phyloP scores from a whole-genome alignment of 2,329 filamentous ascomycete genomes.

The Penicillium paneum region DNA sequence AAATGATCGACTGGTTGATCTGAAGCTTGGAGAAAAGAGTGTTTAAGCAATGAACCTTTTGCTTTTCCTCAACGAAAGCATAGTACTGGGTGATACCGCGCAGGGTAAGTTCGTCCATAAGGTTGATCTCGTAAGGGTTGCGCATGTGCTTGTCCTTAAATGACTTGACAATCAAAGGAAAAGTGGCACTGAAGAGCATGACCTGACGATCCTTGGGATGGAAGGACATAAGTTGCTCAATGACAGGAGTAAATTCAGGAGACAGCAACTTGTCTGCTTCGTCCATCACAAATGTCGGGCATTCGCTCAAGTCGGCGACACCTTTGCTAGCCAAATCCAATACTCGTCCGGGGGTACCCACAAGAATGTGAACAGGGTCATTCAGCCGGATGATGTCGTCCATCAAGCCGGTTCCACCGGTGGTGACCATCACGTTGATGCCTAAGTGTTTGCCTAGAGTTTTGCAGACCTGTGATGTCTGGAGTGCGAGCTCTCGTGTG shows the following conservation, averaged over 20 bases:
- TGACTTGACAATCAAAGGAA: constrained; percentile 92
- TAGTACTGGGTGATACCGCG: constrained; percentile 99
- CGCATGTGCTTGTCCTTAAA: constrained; percentile 99
- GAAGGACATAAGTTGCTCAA: constrained; percentile 91
- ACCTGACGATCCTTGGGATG: constrained; percentile 97
- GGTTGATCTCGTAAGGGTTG: constrained; percentile 95
- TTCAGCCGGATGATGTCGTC: constrained; percentile 95
- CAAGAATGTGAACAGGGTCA: constrained; percentile 94
- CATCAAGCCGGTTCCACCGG: constrained; percentile 88
- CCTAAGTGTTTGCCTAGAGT: constrained; percentile 94
- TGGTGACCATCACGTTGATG: constrained; percentile 99
- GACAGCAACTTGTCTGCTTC: constrained; percentile 98
- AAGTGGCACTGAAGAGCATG: constrained; percentile 98
- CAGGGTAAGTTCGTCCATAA: constrained; percentile 98
- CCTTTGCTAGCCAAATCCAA: constrained; percentile 94
- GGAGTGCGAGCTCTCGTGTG: constrained; percentile 92
- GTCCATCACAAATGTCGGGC: constrained; percentile 98
- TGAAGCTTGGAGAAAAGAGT: constrained; percentile 98
- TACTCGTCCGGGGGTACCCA: constrained; percentile 94
- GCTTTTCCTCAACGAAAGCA: constrained; percentile 97
- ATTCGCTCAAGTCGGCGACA: constrained; percentile 92
- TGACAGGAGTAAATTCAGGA: constrained; percentile 92
- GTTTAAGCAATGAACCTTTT: constrained; percentile 98
- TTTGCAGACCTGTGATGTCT: constrained; percentile 99
- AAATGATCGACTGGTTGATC: constrained; percentile 99